Evolutionary conservation across 1,284 basidiomycete genomes (phyloP).

Genomic region (Irpex sp.): DNA sequence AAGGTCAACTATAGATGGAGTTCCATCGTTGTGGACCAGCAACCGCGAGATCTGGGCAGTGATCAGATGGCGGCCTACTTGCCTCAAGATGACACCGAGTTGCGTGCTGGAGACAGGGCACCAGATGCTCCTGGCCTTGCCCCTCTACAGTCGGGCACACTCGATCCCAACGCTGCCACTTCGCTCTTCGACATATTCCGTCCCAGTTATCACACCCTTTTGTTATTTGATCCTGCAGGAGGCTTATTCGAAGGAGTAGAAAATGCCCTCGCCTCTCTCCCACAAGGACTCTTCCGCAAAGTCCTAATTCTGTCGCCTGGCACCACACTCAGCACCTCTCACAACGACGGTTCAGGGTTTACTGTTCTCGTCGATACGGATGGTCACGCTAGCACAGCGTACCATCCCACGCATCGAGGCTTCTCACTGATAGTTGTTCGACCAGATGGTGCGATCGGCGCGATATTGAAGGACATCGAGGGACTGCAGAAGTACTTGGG

Average conservation of each 20-base stretch:
- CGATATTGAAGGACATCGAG: conserved; percentile 6
- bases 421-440: conserved; percentile 13
- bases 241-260: background rate
- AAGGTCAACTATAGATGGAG: conserved; percentile 33
- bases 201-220: conserved; percentile 18
- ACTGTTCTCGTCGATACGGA: conserved; percentile 10
- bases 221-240: conserved; percentile 14
- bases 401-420: conserved; percentile 3
- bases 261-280: background rate
- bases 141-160: background rate
- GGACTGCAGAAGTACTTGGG: conserved; percentile 13
- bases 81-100: conserved; percentile 2
- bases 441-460: conserved; percentile 23
- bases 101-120: conserved; percentile 27
- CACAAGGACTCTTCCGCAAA: conserved; percentile 6
- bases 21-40: conserved; percentile 27
- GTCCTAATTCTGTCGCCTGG: conserved; percentile 4
- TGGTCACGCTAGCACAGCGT: conserved; percentile 13
- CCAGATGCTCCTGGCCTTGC: conserved; percentile 36
- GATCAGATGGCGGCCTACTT: conserved; percentile 6
- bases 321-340: background rate
- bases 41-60: conserved; percentile 6
- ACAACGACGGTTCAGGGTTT: background rate
- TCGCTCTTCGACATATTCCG: conserved; percentile 19
- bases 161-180: conserved; percentile 2